phyloP scores from a whole-genome alignment of 768 basidiomycete species.

The Udeniomyces megalosporus region DNA sequence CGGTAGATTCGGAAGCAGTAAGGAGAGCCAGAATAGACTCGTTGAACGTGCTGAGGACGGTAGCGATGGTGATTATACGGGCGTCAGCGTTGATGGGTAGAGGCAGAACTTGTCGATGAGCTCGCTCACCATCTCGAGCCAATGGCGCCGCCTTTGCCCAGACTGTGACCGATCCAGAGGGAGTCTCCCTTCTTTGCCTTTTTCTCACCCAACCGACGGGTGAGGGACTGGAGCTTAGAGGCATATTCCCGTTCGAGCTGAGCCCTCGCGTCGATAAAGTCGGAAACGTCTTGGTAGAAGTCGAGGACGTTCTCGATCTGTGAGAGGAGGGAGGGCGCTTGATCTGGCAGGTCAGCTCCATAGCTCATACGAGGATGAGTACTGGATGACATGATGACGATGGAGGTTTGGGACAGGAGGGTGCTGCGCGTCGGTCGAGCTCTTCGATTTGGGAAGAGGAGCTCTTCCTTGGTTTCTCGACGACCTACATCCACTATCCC shows the following conservation, averaged over 20 bases:
- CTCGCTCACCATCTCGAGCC: no score
- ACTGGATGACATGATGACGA: no score
- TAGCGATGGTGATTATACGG: neutral
- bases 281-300: constrained; percentile 8
- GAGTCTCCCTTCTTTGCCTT: constrained; percentile 42
- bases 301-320: neutral
- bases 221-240: constrained; percentile 46
- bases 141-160: neutral
- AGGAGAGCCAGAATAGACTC: constrained; percentile 54
- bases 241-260: constrained; percentile 67
- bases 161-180: constrained; percentile 43
- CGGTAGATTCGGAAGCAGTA: constrained; percentile 41
- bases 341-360: constrained; percentile 6
- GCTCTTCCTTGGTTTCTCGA: no score
- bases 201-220: constrained; percentile 54
- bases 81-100: no score
- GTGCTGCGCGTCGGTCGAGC: no score
- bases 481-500: no score
- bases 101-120: no score
- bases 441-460: no score
- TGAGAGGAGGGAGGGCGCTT: constrained; percentile 1
- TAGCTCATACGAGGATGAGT: no score
- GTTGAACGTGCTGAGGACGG: constrained; percentile 38
- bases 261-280: constrained; percentile 40
- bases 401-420: no score